A percentile compares a stretch with the other conserved stretches of the same genome.
These are phyloP conservation scores for Leccinum subrobustum DNA, from an alignment of 1,284 basidiomycete genomes.

Conservation along the genomic window DNA sequence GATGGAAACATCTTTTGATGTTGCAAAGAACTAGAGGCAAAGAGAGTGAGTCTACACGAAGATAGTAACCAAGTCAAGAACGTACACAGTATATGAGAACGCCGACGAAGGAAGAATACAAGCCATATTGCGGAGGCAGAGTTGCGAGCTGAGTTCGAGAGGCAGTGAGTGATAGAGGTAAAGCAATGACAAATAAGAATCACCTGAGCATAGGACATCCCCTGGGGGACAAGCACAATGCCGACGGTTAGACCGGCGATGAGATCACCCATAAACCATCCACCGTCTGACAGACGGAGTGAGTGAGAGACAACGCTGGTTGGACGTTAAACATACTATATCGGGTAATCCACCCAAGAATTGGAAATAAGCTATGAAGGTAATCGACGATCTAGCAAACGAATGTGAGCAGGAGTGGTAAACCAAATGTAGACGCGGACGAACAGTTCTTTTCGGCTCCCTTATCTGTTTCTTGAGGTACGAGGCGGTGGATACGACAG, in stretches of 20 bases:
- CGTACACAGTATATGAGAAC: slow-evolving; percentile 78
- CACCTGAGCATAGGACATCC: slow-evolving; percentile 80
- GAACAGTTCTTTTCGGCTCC: slow-evolving; percentile 50
- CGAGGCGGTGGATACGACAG: slow-evolving; percentile 54
- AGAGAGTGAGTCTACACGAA: slow-evolving; percentile 8
- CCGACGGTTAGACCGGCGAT: slow-evolving; percentile 91
- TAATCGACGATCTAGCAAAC: slow-evolving; percentile 56
- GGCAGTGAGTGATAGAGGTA: neutral
- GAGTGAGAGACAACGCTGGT: neutral
- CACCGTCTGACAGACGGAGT: slow-evolving; percentile 46
- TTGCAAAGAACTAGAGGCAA: slow-evolving; percentile 74
- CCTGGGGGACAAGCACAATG: slow-evolving; percentile 87
- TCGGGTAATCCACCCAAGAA: slow-evolving; percentile 77
- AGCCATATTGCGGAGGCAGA: slow-evolving; percentile 84
- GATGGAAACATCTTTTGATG: slow-evolving; percentile 94
- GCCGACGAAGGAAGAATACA: slow-evolving; percentile 95
- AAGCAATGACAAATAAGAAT: neutral
- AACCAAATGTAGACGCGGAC: slow-evolving; percentile 14
- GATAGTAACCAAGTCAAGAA: slow-evolving; percentile 26
- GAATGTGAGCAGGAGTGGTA: slow-evolving; percentile 5
- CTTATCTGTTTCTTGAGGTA: slow-evolving; percentile 45
- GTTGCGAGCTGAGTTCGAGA: slow-evolving; percentile 67
- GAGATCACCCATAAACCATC: slow-evolving; percentile 78
- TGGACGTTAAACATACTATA: slow-evolving; percentile 60
- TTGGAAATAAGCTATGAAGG: slow-evolving; percentile 74